Percentiles rank a stretch among this genome's conserved stretches.
phyloP scores from a whole-genome alignment of 2,329 filamentous ascomycete species.

The Sporothrix schenckii region DNA sequence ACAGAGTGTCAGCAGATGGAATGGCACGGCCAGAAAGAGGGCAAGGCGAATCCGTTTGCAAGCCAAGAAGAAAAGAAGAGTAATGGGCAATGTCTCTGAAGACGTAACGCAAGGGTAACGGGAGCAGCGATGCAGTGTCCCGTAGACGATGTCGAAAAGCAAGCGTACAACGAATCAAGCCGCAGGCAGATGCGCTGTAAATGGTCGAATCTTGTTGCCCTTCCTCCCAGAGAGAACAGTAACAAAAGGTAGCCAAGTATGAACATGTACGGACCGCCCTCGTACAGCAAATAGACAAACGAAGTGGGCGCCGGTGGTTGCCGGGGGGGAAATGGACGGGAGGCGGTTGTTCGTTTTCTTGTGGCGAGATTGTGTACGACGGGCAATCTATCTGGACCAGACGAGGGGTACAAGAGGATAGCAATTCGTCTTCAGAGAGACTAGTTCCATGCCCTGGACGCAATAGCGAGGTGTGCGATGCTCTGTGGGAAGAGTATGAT shows the following conservation, averaged over 20 bases:
- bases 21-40: neutral
- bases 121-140: slow-evolving; percentile 25
- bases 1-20: slow-evolving; percentile 19
- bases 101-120: slow-evolving; percentile 28
- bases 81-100: slow-evolving; percentile 4
- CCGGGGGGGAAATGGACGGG: slow-evolving; percentile 11
- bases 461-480: neutral
- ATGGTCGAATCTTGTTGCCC: neutral
- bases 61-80: neutral
- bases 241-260: neutral
- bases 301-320: slow-evolving; percentile 2
- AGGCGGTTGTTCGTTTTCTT: slow-evolving; percentile 25
- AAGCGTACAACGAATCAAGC: neutral
- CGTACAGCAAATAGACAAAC: slow-evolving; percentile 17
- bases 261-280: neutral
- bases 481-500: neutral
- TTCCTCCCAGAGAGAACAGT: neutral
- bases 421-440: neutral
- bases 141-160: slow-evolving; percentile 22
- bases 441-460: neutral
- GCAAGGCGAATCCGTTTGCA: slow-evolving; percentile 5
- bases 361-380: slow-evolving; percentile 29
- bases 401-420: neutral
- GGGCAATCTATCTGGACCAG: slow-evolving; percentile 30
- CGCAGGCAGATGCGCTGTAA: slow-evolving; percentile 4